These are phyloP conservation scores for Metarhizium guizhouense DNA, from an alignment of 2,329 filamentous ascomycete genomes.

Conservation along the genomic window DNA sequence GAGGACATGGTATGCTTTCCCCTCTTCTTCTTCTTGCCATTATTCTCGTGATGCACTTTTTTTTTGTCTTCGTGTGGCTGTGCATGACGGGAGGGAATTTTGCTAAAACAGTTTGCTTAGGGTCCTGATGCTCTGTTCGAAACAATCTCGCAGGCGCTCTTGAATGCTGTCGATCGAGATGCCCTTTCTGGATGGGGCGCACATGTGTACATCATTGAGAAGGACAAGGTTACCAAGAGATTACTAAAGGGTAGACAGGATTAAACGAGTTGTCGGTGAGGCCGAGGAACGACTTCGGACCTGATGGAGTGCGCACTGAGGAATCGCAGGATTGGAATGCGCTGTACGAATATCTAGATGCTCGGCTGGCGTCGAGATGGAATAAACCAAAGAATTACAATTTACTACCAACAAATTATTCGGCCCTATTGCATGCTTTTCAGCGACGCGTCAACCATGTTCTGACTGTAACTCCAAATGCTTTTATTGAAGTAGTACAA, in stretches of 20 bases:
- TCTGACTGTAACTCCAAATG: neutral
- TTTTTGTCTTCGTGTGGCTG: too few relatives aligned
- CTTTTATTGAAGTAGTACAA: neutral
- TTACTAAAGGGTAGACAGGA: constrained; percentile 97
- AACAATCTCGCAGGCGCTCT: constrained; percentile 89
- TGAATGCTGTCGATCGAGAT: constrained; percentile 95
- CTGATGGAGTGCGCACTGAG: constrained; percentile 6
- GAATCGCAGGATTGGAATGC: neutral
- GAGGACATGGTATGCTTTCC: constrained; percentile 70
- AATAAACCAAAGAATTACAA: neutral
- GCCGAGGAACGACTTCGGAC: constrained; percentile 8
- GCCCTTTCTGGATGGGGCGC: constrained; percentile 96
- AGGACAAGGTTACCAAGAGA: constrained; percentile 99
- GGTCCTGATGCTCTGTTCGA: constrained; percentile 93
- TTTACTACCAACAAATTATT: neutral
- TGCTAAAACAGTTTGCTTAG: constrained; percentile 32
- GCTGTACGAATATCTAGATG: constrained; percentile 12
- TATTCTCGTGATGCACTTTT: too few relatives aligned
- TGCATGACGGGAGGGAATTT: neutral
- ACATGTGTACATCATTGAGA: constrained; percentile 99
- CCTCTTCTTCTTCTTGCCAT: neutral
- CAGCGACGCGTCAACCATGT: neutral
- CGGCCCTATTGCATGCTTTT: neutral
- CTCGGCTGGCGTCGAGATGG: constrained; percentile 5
- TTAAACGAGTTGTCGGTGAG: constrained; percentile 31